Evolutionary conservation across 805 yeast species (phyloP).

Genomic region (Pichia exigua): DNA sequence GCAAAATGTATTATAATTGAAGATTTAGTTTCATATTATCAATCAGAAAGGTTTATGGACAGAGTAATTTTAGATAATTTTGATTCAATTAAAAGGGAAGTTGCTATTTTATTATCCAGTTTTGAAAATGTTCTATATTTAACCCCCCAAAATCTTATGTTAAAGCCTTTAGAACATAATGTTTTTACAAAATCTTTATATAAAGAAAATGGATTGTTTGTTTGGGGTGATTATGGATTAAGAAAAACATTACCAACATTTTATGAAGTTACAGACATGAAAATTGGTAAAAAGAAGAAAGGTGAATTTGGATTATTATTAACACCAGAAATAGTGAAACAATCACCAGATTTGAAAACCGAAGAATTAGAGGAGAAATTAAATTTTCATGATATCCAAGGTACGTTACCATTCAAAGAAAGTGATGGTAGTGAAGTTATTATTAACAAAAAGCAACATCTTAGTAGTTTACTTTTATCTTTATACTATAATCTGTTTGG

Average conservation of each 20-base stretch:
- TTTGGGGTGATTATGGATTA: slow-evolving; percentile 83
- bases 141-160: slow-evolving; percentile 39
- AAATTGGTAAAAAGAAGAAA: slow-evolving; percentile 27
- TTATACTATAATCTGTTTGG: slow-evolving; percentile 45
- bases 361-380: slow-evolving; percentile 14
- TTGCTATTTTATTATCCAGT: slow-evolving; percentile 36
- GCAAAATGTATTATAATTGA: slow-evolving; percentile 54
- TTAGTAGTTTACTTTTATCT: slow-evolving; percentile 38
- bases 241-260: slow-evolving; percentile 66
- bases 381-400: slow-evolving; percentile 28
- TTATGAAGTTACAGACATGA: slow-evolving; percentile 52
- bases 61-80: slow-evolving; percentile 31
- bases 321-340: slow-evolving; percentile 11
- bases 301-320: slow-evolving; percentile 26
- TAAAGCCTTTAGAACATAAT: slow-evolving; percentile 32
- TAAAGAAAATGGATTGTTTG: slow-evolving; percentile 42
- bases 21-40: slow-evolving; percentile 30
- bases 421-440: slow-evolving; percentile 46
- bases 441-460: slow-evolving; percentile 40
- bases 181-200: slow-evolving; percentile 41
- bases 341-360: slow-evolving; percentile 19
- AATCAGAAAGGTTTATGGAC: slow-evolving; percentile 26
- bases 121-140: slow-evolving; percentile 40
- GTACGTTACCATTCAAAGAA: slow-evolving; percentile 41
- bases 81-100: slow-evolving; percentile 30